Conservation (phyloP, 192 early-diverging fungal genomes). For the Jimgerdemannia flammicorona region DNA sequence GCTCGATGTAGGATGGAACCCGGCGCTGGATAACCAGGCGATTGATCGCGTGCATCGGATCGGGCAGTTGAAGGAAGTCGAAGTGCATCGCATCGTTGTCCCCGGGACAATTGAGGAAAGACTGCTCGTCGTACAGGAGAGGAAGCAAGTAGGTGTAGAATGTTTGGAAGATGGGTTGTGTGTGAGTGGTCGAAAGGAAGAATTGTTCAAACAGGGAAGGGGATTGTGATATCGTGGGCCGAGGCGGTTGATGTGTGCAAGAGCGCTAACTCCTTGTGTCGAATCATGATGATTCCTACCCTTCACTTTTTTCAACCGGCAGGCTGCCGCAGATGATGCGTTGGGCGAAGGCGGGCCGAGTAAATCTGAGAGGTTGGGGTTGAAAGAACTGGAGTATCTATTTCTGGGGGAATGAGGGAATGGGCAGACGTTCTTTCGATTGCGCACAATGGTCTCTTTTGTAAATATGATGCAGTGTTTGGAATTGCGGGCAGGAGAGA, state of each 20-base stretch:
- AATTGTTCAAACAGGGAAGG: neutral
- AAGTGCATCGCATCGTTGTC: conserved; percentile 60
- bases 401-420: conserved; percentile 6
- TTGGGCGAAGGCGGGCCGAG: conserved; percentile 12
- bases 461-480: too few relatives aligned
- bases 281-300: too few relatives aligned
- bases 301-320: neutral
- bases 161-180: too few relatives aligned
- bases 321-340: conserved; percentile 22
- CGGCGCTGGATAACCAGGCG: conserved; percentile 64
- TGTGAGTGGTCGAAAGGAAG: too few relatives aligned
- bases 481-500: too few relatives aligned
- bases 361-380: conserved; percentile 16
- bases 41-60: conserved; percentile 72
- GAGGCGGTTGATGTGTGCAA: neutral
- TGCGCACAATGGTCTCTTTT: too few relatives aligned
- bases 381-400: conserved; percentile 23
- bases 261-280: too few relatives aligned
- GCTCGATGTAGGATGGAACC: conserved; percentile 82
- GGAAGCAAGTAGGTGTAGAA: conserved; percentile 39
- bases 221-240: neutral
- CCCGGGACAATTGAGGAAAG: conserved; percentile 73
- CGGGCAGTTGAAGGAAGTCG: conserved; percentile 54
- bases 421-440: too few relatives aligned
- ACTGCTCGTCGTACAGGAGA: conserved; percentile 70